phyloP scores from a whole-genome alignment of 768 basidiomycete genomes.

The Leccinum subgranulosum region DNA sequence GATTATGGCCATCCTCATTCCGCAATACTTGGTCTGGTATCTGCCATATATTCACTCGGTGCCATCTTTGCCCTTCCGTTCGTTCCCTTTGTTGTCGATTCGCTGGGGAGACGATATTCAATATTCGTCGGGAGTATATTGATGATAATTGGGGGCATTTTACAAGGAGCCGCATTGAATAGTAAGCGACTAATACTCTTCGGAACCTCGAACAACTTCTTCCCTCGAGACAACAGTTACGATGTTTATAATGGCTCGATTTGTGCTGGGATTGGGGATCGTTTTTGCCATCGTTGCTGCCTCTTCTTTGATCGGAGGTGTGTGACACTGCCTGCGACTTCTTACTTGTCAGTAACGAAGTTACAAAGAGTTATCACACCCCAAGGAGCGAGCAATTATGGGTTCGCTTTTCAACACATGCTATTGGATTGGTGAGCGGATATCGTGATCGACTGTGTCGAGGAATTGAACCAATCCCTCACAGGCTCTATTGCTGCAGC shows the following conservation, averaged over 20 bases:
- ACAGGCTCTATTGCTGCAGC: constrained; percentile 39
- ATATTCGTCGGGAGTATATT: constrained; percentile 11
- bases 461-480: neutral
- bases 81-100: constrained; percentile 8
- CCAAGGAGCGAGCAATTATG: constrained; percentile 19
- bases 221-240: neutral
- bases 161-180: constrained; percentile 16
- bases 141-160: constrained; percentile 4
- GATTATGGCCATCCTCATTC: constrained; percentile 54
- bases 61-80: constrained; percentile 51
- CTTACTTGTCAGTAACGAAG: neutral
- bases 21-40: constrained; percentile 52
- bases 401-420: constrained; percentile 7
- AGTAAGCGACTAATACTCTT: neutral
- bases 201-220: neutral
- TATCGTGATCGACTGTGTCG: neutral
- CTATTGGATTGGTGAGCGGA: constrained; percentile 12
- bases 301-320: constrained; percentile 22
- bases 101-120: constrained; percentile 10
- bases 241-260: constrained; percentile 17
- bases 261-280: constrained; percentile 15
- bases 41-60: constrained; percentile 57
- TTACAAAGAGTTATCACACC: constrained; percentile 20
- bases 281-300: constrained; percentile 17
- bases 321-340: neutral